A percentile compares a stretch with the other conserved stretches of the same genome.
Evolutionary conservation across 2,329 filamentous ascomycete genomes (phyloP).

Genomic region (Hymenoscyphus albidus): DNA sequence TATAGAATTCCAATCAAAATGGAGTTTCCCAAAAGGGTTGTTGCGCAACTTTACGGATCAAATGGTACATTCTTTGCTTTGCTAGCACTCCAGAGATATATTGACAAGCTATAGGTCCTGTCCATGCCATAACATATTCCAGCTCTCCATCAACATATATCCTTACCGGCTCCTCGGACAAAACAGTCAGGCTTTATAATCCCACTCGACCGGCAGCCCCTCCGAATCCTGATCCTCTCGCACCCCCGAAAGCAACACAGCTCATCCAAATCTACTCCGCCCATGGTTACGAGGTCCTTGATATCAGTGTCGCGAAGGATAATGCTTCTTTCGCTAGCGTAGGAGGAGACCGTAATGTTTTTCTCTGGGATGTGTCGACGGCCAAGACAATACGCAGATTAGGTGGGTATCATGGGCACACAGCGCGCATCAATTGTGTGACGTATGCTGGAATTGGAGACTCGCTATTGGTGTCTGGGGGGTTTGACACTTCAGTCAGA

Average conservation of each 20-base stretch:
- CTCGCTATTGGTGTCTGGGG: constrained; percentile 66
- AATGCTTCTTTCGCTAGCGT: constrained; percentile 84
- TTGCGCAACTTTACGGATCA: constrained; percentile 55
- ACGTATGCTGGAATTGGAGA: constrained; percentile 75
- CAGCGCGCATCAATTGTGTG: constrained; percentile 67
- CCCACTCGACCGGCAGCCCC: constrained; percentile 49
- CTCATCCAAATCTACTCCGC: constrained; percentile 86
- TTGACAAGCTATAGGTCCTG: constrained; percentile 49
- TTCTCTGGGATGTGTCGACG: constrained; percentile 89
- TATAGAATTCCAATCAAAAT: constrained; percentile 27
- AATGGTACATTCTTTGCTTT: constrained; percentile 46
- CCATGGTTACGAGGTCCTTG: constrained; percentile 89
- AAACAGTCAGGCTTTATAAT: constrained; percentile 82
- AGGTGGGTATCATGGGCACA: constrained; percentile 45
- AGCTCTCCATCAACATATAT: constrained; percentile 71
- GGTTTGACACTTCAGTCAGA: constrained; percentile 71
- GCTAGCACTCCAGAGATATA: background rate
- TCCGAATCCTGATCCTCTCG: constrained; percentile 38
- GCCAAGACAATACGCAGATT: constrained; percentile 76
- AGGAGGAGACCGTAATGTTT: constrained; percentile 86
- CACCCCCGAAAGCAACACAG: constrained; percentile 38
- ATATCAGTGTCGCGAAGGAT: constrained; percentile 67
- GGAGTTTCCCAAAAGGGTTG: constrained; percentile 44
- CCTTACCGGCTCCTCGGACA: constrained; percentile 82
- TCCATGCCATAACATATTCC: constrained; percentile 71